Evolutionary conservation across 2,329 filamentous ascomycete genomes (phyloP).

Genomic region (Aspergillus cejpii): DNA sequence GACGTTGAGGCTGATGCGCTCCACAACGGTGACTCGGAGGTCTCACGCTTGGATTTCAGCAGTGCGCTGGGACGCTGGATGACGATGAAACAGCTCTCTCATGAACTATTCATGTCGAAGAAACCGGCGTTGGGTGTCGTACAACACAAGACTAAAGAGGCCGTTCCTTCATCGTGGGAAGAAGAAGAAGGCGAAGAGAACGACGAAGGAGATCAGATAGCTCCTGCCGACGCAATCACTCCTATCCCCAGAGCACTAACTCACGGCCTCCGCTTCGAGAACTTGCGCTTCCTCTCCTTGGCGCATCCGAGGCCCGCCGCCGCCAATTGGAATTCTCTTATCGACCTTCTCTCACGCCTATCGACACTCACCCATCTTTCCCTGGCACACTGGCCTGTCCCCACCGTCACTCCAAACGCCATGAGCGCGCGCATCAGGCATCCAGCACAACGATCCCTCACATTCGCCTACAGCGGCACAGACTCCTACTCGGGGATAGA

Average conservation of each 20-base stretch:
- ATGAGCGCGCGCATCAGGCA: constrained; percentile 41
- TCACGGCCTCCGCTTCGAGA: constrained; percentile 40
- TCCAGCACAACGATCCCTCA: constrained; percentile 34
- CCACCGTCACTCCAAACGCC: constrained; percentile 52
- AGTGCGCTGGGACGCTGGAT: constrained; percentile 46
- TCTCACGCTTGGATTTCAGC: constrained; percentile 49
- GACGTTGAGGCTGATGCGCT: constrained; percentile 17
- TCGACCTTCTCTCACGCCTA: constrained; percentile 48
- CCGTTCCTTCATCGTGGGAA: constrained; percentile 40
- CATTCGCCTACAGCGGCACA: constrained; percentile 46
- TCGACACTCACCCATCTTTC: constrained; percentile 57
- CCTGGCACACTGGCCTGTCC: constrained; percentile 56
- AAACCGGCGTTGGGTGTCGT: constrained; percentile 3
- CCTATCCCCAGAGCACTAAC: constrained; percentile 19
- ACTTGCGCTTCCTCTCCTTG: constrained; percentile 54
- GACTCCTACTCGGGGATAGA: constrained; percentile 50
- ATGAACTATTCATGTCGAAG: constrained; percentile 36
- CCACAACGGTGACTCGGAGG: constrained; percentile 34
- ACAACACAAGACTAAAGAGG: constrained; percentile 8
- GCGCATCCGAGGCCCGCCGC: constrained; percentile 42
- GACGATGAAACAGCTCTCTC: constrained; percentile 44
- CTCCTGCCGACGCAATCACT: not conserved
- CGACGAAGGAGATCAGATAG: constrained; percentile 6
- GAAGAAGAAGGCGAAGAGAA: constrained; percentile 18
- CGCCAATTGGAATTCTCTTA: constrained; percentile 51